Evolutionary conservation across 257 asterid genomes (phyloP), one percentile per base, ranked within the genome.

Genomic region (Parsonsia alboflavescens): DNA sequence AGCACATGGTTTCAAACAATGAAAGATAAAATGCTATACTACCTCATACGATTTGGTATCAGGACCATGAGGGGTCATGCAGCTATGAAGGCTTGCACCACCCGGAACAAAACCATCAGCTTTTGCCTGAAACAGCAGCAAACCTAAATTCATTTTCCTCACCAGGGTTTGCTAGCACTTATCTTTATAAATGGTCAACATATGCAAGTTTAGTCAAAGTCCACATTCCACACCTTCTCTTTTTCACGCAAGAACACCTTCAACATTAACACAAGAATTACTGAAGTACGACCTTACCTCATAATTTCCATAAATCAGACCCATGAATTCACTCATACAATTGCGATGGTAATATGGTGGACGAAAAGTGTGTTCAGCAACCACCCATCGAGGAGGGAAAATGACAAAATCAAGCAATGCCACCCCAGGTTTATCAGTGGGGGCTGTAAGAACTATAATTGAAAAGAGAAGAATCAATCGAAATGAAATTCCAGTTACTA

Each of bases 1-100:
- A 7, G 6, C 1, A 33, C 39, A 52, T 52, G 12, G 53, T 15
- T 26, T 24, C 28, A 16, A 17, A 2, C 24, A 26, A n/a, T 33
- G 39, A 11, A 17, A 4, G 72, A 21, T 57, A 2, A 44, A 50
- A 82, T 26, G 71, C 61, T 46, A 61, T 50, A 9, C 75, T 84
- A 94, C 99, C 98, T 94, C 99, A 8, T 75, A 94, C 36, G 99
- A 87, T 85, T 89, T 94, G 52, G 99, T 90, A 81, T 94, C 98
- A 15, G 98, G 99, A 50, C 99, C 98, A 77, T 95, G 99, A 57
- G 98, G 98, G 76, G 98, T 95, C 99, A 95, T 92, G 90, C 99
- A 89, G 81, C 96, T 92, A 78, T 95, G 99, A 30, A 95, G 99
- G 86, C 98, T 95, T 67, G 98, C 98, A 30, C 98, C 99, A 21